phyloP scores from a whole-genome alignment of 2,329 filamentous ascomycete species.

The Fusarium sp. region DNA sequence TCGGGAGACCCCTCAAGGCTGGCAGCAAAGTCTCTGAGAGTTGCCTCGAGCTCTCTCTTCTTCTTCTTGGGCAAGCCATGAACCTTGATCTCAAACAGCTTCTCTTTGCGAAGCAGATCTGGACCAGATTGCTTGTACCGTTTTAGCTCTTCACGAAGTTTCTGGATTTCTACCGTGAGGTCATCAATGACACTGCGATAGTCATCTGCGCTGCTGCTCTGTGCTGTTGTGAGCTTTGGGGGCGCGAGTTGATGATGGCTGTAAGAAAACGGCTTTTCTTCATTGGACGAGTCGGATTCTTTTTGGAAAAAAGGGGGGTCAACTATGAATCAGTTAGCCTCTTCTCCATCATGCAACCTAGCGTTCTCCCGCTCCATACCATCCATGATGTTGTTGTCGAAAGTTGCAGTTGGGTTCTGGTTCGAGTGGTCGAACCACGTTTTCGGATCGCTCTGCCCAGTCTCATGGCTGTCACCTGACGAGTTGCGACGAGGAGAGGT shows the following conservation, averaged over 20 bases:
- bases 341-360: neutral
- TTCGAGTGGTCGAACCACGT: conserved; percentile 69
- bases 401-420: conserved; percentile 58
- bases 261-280: conserved; percentile 51
- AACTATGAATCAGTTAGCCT: conserved; percentile 47
- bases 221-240: conserved; percentile 52
- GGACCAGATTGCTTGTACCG: conserved; percentile 77
- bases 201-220: conserved; percentile 76
- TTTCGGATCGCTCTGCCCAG: conserved; percentile 62
- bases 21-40: conserved; percentile 77
- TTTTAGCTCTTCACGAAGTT: conserved; percentile 78
- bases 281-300: conserved; percentile 64
- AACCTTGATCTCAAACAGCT: conserved; percentile 85
- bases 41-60: conserved; percentile 81
- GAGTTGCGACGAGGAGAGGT: conserved; percentile 54
- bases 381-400: conserved; percentile 61
- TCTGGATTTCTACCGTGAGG: conserved; percentile 85
- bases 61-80: conserved; percentile 79
- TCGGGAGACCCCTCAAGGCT: conserved; percentile 66
- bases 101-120: conserved; percentile 77
- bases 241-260: conserved; percentile 39
- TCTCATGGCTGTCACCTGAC: conserved; percentile 63
- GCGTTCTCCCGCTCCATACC: conserved; percentile 46
- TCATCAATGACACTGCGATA: conserved; percentile 89
- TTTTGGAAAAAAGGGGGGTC: conserved; percentile 69